Percentiles rank a stretch among this genome's conserved stretches.
Evolutionary conservation across 305 asterid species (phyloP).

Genomic region (Solanum hybrid): DNA sequence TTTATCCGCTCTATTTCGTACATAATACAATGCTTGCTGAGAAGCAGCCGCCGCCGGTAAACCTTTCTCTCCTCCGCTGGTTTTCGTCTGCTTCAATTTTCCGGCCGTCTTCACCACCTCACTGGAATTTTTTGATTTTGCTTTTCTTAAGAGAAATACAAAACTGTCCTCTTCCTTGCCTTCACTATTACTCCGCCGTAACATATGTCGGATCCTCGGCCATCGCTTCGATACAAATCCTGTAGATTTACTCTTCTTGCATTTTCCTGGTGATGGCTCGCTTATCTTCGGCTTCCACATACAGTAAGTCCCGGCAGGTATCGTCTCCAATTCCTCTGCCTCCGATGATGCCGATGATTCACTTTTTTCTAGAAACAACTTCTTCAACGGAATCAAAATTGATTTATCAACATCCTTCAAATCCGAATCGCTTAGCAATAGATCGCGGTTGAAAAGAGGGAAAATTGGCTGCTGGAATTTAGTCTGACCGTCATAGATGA

Average conservation of each 20-base stretch:
- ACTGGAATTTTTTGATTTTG: background rate
- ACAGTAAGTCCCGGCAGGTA: conserved; percentile 52
- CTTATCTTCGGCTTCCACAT: conserved; percentile 29
- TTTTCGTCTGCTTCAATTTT: background rate
- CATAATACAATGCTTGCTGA: background rate
- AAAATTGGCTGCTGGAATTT: conserved; percentile 6
- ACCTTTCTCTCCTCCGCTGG: background rate
- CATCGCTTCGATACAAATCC: background rate
- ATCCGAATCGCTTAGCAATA: background rate
- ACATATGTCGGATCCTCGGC: conserved; percentile 1
- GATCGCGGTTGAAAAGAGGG: conserved; percentile 23
- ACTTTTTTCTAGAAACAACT: conserved; percentile 13
- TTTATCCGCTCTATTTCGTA: background rate
- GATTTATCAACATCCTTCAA: background rate
- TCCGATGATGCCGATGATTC: conserved; percentile 29
- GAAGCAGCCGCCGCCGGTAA: background rate
- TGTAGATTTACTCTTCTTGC: conserved; percentile 14
- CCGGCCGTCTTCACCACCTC: background rate
- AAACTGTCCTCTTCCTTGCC: background rate
- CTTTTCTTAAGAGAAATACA: background rate
- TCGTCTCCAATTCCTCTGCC: conserved; percentile 50
- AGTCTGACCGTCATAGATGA: conserved; percentile 10
- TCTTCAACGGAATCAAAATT: conserved; percentile 12
- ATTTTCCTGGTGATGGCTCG: conserved; percentile 11
- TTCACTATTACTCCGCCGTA: background rate